Evolutionary conservation across 2,329 filamentous ascomycete genomes (phyloP), one percentile per base, ranked within the genome.

Genomic region (Alternaria arborescens): DNA sequence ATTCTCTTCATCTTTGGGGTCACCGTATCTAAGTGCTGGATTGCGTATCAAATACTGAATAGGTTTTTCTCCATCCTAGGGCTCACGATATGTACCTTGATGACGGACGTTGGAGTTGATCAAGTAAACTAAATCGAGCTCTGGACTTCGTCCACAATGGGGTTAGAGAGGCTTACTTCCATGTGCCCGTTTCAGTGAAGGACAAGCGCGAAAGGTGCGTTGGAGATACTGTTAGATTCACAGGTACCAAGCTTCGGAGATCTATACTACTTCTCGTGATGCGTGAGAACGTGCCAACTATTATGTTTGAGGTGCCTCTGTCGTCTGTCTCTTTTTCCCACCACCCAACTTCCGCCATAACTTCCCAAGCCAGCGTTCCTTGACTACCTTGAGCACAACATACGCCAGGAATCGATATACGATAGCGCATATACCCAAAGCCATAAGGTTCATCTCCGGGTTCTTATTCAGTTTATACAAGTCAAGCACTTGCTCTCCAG

Each of bases 381-480:
- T 83, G 62, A 82, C 83, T 12, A 81, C 69, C 70, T 85, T 85
- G 63, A 91, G 64, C 46, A 91, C 62, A 3, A 79, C 71, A 82
- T 87, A 91, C 0, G 88, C 87, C 10, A 92, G 70, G 3, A 90
- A 32, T 8, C 91, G 81, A 77, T 93, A 93, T 7, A 85, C 81
- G 1, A 93, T 82, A 2, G 89, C 83, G 58, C 86, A 88, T 1
- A 86, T 84, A 0, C 86, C 89, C 68, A 93, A 72, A 4, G 85
- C 87, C 65, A 87, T 82, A 3, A 92, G 73, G 65, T 91, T 89
- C 55, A 86, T 80, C 12, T 84, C 81, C 0, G 88, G 85, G 67
- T 90, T 82, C 11, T 83, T 86, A 54, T 91, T 82, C 55, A 93
- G 80, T 52, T 86, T 85, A 75, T 93, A 94, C 55, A 93, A 70